phyloP scores from a whole-genome alignment of 2,329 filamentous ascomycete species.

The Trichophaea hybrida region DNA sequence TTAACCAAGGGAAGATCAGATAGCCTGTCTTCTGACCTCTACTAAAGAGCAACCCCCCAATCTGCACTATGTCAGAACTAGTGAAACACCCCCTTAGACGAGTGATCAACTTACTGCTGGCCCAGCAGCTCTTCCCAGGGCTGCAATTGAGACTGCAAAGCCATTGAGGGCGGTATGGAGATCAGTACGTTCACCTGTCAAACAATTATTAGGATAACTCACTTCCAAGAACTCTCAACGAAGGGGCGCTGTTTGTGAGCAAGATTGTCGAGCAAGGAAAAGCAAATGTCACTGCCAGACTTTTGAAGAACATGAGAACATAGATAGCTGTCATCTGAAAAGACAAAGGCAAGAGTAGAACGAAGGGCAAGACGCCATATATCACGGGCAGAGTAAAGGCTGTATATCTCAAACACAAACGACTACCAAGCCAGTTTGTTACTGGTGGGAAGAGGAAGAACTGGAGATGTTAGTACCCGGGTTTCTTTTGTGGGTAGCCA shows the following conservation, averaged over 20 bases:
- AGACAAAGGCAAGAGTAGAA: conserved; percentile 44
- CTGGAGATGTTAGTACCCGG: conserved; percentile 12
- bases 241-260: conserved; percentile 71
- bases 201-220: background rate
- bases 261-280: conserved; percentile 86
- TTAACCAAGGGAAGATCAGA: conserved; percentile 68
- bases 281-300: conserved; percentile 61
- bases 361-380: conserved; percentile 72
- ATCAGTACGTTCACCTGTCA: background rate
- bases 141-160: conserved; percentile 69
- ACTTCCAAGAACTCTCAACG: conserved; percentile 60
- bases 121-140: conserved; percentile 63
- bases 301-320: conserved; percentile 56
- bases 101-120: conserved; percentile 43
- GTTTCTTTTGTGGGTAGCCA: background rate
- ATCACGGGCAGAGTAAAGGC: conserved; percentile 55
- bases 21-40: conserved; percentile 63
- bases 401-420: conserved; percentile 57
- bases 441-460: conserved; percentile 71
- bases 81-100: background rate
- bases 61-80: conserved; percentile 7
- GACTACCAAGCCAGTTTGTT: conserved; percentile 56
- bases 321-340: conserved; percentile 50
- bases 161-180: conserved; percentile 54
- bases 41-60: conserved; percentile 55